Conservation (phyloP, 768 basidiomycete genomes). For the Suillus paluster region DNA sequence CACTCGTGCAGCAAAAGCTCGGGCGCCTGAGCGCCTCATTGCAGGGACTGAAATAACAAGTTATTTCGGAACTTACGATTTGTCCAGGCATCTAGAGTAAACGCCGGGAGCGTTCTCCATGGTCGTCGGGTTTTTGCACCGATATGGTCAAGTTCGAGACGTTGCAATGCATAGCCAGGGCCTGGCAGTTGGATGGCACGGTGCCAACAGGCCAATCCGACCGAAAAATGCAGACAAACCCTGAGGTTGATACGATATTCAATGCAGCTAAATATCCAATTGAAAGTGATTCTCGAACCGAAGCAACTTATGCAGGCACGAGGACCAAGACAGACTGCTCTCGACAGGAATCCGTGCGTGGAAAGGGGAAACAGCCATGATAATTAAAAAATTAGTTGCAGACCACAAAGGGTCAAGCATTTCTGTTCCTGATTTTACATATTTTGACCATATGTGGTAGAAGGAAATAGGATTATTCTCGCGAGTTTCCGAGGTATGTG, state of each 20-base stretch:
- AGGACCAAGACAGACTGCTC: background rate
- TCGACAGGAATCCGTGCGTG: background rate
- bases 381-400: background rate
- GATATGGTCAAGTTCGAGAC: constrained; percentile 5
- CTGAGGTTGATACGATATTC: background rate
- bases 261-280: too few relatives aligned
- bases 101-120: constrained; percentile 1
- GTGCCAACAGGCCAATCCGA: background rate
- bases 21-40: constrained; percentile 1
- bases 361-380: constrained; percentile 2
- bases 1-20: background rate
- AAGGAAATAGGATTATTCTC: constrained; percentile 4
- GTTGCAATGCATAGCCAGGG: background rate
- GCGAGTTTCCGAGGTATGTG: background rate
- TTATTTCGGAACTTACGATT: constrained; percentile 4
- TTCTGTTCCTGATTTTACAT: background rate
- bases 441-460: background rate
- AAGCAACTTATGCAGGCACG: background rate
- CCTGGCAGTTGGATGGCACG: constrained; percentile 3
- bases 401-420: background rate
- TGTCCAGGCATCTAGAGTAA: constrained; percentile 1
- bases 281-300: background rate
- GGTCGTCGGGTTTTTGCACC: background rate
- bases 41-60: background rate
- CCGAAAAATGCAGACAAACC: background rate